phyloP scores from a whole-genome alignment of 768 basidiomycete genomes.

The Omphalotus guepiniiformis region DNA sequence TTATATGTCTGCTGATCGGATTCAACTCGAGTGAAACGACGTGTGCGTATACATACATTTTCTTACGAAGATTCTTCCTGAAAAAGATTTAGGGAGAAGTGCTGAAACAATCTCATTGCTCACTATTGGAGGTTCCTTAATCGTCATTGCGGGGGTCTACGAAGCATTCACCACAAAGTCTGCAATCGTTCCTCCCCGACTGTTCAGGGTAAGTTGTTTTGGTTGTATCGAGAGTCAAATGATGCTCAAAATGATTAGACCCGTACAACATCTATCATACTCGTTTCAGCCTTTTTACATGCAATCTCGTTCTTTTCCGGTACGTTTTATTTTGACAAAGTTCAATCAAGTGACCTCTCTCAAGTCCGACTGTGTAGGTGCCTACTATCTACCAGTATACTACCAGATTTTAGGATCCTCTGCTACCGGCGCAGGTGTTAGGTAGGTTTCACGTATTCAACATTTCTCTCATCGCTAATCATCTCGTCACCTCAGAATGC shows the following conservation, averaged over 20 bases:
- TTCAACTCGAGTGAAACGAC: conserved; percentile 65
- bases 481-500: conserved; percentile 55
- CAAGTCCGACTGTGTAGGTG: background rate
- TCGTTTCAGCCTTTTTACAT: conserved; percentile 59
- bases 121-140: conserved; percentile 49
- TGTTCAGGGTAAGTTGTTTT: conserved; percentile 46
- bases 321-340: conserved; percentile 14
- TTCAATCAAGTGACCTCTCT: background rate
- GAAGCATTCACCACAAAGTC: conserved; percentile 60
- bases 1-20: conserved; percentile 67
- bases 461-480: background rate
- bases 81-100: conserved; percentile 33
- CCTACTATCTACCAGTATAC: conserved; percentile 56
- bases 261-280: conserved; percentile 63
- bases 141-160: conserved; percentile 50
- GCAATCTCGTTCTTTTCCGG: conserved; percentile 58
- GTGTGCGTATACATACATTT: conserved; percentile 29
- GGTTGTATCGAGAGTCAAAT: too few relatives aligned
- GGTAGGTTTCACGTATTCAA: background rate
- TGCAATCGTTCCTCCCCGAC: conserved; percentile 68
- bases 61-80: too few relatives aligned
- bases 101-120: conserved; percentile 60
- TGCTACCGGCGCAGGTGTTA: conserved; percentile 48
- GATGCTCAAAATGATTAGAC: conserved; percentile 26
- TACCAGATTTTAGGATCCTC: conserved; percentile 76